Conservation (phyloP, 495 filamentous ascomycete species). For the Aspergillus conjunctus region DNA sequence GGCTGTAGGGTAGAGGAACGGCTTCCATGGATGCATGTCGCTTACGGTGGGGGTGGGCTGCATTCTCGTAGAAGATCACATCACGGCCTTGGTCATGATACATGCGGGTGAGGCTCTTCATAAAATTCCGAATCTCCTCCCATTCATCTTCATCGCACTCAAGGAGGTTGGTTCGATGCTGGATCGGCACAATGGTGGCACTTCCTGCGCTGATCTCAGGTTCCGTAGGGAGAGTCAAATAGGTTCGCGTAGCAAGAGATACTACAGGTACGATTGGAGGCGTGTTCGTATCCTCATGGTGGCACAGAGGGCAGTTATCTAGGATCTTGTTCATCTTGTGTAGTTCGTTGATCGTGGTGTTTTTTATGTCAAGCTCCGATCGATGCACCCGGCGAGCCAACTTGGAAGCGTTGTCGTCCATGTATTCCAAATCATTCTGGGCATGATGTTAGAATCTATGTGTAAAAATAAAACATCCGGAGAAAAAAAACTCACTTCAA, state of each 20-base stretch:
- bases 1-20: constrained; percentile 81
- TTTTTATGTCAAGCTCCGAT: constrained; percentile 85
- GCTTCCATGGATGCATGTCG: constrained; percentile 84
- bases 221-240: constrained; percentile 83
- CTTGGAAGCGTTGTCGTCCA: constrained; percentile 94
- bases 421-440: constrained; percentile 88
- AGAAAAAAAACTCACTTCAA: constrained; percentile 56
- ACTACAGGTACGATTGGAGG: constrained; percentile 87
- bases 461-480: background rate
- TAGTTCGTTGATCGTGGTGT: constrained; percentile 82
- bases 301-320: constrained; percentile 86
- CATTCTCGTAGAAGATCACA: constrained; percentile 98
- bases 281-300: constrained; percentile 83
- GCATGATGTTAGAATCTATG: constrained; percentile 29
- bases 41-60: constrained; percentile 75
- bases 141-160: constrained; percentile 99
- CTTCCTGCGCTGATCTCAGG: constrained; percentile 84
- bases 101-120: constrained; percentile 92
- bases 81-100: constrained; percentile 89
- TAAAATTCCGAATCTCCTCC: constrained; percentile 99
- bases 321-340: constrained; percentile 87
- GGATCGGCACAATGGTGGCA: constrained; percentile 85
- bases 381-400: constrained; percentile 88
- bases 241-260: constrained; percentile 85
- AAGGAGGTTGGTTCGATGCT: constrained; percentile 85